Conservation (phyloP, 176 grass and related monocot genomes). For the Lolium rigidum region DNA sequence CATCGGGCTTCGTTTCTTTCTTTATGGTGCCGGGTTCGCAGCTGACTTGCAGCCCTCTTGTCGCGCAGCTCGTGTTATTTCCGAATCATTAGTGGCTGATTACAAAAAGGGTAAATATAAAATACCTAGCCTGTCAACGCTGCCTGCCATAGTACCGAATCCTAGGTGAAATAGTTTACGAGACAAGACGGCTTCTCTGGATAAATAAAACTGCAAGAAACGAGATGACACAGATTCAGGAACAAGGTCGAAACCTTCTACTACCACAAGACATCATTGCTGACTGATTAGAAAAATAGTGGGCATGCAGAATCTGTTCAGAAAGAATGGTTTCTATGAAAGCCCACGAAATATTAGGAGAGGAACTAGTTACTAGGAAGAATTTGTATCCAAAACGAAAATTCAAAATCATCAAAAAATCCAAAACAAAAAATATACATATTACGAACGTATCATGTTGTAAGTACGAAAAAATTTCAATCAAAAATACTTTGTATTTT, state of each 20-base stretch:
- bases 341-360: too few species aligned
- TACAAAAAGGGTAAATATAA: too few species aligned
- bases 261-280: background rate
- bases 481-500: too few species aligned
- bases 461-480: too few species aligned
- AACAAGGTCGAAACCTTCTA: background rate
- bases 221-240: background rate
- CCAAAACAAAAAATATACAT: too few species aligned
- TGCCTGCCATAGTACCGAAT: background rate
- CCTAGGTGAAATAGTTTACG: background rate
- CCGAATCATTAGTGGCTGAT: slow-evolving; percentile 9
- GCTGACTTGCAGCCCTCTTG: background rate
- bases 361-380: too few species aligned
- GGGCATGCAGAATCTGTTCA: too few species aligned
- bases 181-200: background rate
- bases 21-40: background rate
- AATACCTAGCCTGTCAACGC: background rate
- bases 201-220: background rate
- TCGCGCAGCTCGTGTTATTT: slow-evolving; percentile 14
- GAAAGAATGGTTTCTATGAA: too few species aligned
- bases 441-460: too few species aligned
- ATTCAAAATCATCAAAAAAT: too few species aligned
- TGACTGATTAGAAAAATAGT: too few species aligned
- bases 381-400: too few species aligned
- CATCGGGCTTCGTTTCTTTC: background rate